Conservation (phyloP, 345 rosid species). For the Sonneratia caseolaris region DNA sequence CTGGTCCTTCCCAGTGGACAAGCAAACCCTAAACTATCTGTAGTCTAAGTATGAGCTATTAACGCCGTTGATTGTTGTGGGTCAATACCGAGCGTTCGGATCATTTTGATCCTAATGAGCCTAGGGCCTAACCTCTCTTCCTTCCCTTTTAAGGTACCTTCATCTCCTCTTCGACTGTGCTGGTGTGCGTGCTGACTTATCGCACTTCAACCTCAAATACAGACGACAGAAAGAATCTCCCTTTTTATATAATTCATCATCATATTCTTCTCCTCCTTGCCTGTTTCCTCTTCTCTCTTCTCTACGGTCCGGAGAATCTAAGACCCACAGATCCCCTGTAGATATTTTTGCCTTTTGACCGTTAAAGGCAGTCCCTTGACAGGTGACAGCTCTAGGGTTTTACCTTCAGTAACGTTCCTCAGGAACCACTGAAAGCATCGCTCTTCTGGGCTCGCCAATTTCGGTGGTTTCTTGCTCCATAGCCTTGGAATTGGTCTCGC, state of each 20-base stretch:
- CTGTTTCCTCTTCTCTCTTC: background rate
- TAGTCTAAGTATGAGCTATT: too few relatives aligned
- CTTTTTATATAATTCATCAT: background rate
- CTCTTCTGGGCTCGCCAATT: background rate
- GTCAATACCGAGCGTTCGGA: too few relatives aligned
- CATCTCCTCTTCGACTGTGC: background rate
- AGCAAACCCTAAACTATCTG: too few relatives aligned
- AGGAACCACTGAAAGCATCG: background rate
- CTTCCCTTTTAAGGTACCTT: background rate
- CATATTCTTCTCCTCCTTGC: background rate
- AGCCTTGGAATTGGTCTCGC: background rate
- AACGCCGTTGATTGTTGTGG: too few relatives aligned
- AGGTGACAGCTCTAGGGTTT: background rate
- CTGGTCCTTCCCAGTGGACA: too few relatives aligned
- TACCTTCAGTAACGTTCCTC: background rate
- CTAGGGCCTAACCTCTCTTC: background rate
- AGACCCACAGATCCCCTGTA: background rate
- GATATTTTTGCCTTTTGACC: conserved; percentile 1
- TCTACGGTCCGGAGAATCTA: background rate
- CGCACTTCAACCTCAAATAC: background rate
- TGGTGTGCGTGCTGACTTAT: background rate
- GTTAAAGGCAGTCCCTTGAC: background rate
- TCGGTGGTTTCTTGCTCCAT: background rate
- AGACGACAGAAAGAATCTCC: background rate
- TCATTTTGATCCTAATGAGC: too few relatives aligned